These are phyloP conservation scores for Globisporangium spiculum DNA, from an alignment of 352 stramenopile species.

Conservation along the genomic window DNA sequence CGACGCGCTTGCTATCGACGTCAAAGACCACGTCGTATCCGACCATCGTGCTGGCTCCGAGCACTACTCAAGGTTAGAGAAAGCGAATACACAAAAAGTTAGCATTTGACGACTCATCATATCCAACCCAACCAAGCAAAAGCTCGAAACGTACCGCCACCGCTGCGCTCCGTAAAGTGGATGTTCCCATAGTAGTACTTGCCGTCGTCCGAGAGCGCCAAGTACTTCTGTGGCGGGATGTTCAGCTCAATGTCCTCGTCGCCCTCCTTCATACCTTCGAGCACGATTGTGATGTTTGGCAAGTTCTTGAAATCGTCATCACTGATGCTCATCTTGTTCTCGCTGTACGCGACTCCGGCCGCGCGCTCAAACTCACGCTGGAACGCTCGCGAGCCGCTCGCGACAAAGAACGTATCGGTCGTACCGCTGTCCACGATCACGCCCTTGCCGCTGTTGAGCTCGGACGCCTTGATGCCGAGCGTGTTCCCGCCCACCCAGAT, in stretches of 20 bases:
- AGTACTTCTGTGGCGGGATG: conserved; percentile 64
- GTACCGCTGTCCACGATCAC: conserved; percentile 87
- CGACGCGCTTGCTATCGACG: conserved; percentile 63
- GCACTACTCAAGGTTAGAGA: conserved; percentile 31
- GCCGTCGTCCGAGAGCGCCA: conserved; percentile 46
- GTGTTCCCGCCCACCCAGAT: conserved; percentile 56
- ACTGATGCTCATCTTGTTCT: conserved; percentile 51
- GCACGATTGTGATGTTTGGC: conserved; percentile 64
- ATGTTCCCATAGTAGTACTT: conserved; percentile 69
- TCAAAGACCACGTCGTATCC: conserved; percentile 88
- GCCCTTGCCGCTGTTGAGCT: conserved; percentile 69
- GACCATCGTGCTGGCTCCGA: conserved; percentile 78
- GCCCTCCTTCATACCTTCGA: conserved; percentile 42
- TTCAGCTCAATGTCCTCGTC: conserved; percentile 60
- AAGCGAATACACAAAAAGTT: conserved; percentile 3
- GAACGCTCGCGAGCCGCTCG: conserved; percentile 48
- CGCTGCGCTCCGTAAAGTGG: conserved; percentile 77
- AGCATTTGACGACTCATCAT: conserved; percentile 1
- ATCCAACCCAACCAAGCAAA: background rate
- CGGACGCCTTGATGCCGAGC: conserved; percentile 33
- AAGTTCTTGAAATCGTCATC: conserved; percentile 36
- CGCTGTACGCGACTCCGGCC: conserved; percentile 49
- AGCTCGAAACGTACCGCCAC: conserved; percentile 44
- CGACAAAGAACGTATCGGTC: conserved; percentile 81
- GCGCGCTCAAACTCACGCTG: conserved; percentile 42